Conservation (phyloP, 2,329 filamentous ascomycete genomes). For the Fusarium duplospermum region DNA sequence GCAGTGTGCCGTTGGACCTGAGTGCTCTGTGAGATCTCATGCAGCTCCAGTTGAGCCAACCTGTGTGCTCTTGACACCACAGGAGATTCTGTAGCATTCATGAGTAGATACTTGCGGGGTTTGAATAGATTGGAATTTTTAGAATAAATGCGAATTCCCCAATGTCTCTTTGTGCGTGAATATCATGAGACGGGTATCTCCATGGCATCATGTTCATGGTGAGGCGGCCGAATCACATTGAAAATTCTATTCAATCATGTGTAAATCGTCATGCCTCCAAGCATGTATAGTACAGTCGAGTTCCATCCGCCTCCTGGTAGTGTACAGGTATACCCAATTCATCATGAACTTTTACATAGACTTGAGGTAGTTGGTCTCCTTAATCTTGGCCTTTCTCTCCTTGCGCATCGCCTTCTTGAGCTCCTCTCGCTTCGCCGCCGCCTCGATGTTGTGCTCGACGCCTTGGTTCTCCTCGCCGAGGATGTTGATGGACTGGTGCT, state of each 20-base stretch:
- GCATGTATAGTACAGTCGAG: conserved; percentile 45
- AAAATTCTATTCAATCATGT: conserved; percentile 20
- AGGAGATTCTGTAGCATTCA: conserved; percentile 13
- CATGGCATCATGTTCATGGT: not conserved
- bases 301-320: conserved; percentile 35
- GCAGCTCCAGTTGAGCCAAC: conserved; percentile 21
- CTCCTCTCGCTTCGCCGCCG: conserved; percentile 66
- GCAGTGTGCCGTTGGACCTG: conserved; percentile 92
- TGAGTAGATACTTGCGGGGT: conserved; percentile 13
- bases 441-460: conserved; percentile 59
- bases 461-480: conserved; percentile 61
- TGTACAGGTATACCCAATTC: conserved; percentile 40
- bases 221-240: not conserved
- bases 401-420: conserved; percentile 78
- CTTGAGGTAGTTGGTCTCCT: conserved; percentile 88
- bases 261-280: conserved; percentile 11
- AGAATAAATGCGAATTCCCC: conserved; percentile 13
- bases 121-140: conserved; percentile 35
- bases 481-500: conserved; percentile 83
- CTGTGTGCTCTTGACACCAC: conserved; percentile 1
- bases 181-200: not conserved
- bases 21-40: conserved; percentile 58
- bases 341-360: conserved; percentile 67
- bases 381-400: conserved; percentile 81
- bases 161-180: not conserved